Evolutionary conservation across 805 yeast species (phyloP).

Genomic region (Cephaloascus albidus): DNA sequence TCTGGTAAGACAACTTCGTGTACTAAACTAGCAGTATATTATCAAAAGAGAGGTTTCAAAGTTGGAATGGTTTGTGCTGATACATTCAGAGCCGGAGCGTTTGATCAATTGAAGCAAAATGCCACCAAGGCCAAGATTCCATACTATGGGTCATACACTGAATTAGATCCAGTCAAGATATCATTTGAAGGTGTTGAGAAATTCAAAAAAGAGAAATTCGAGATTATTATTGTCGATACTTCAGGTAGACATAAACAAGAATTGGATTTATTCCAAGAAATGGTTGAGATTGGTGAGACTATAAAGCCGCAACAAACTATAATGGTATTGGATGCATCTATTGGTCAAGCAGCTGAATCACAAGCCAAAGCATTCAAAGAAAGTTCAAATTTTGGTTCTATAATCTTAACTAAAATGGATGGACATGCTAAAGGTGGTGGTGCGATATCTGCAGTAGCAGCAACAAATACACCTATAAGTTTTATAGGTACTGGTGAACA

Average conservation of each 20-base stretch:
- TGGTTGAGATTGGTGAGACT: constrained; percentile 85
- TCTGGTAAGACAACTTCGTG: constrained; percentile 98
- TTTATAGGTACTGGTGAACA: constrained; percentile 99
- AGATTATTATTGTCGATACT: constrained; percentile 91
- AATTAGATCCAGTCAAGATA: constrained; percentile 90
- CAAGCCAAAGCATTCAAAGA: constrained; percentile 94
- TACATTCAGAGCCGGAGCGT: constrained; percentile 99
- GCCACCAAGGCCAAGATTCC: constrained; percentile 95
- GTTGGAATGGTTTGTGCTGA: constrained; percentile 98
- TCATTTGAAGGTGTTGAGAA: constrained; percentile 87
- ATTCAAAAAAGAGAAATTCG: constrained; percentile 86
- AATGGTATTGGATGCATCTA: constrained; percentile 95
- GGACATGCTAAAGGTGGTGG: constrained; percentile 99
- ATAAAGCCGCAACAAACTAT: constrained; percentile 93
- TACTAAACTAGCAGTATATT: constrained; percentile 92
- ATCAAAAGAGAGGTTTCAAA: constrained; percentile 86
- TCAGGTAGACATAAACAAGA: constrained; percentile 98
- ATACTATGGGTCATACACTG: constrained; percentile 89
- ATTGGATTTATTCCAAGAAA: constrained; percentile 81
- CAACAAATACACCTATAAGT: constrained; percentile 88
- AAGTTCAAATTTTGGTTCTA: constrained; percentile 87
- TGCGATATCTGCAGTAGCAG: constrained; percentile 97
- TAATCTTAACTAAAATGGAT: constrained; percentile 91
- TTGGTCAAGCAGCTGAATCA: constrained; percentile 96
- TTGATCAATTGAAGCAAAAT: constrained; percentile 95